Percentiles rank a stretch among this genome's conserved stretches.
phyloP scores from a whole-genome alignment of 441 rosid genomes.

The Erodium trifolium region DNA sequence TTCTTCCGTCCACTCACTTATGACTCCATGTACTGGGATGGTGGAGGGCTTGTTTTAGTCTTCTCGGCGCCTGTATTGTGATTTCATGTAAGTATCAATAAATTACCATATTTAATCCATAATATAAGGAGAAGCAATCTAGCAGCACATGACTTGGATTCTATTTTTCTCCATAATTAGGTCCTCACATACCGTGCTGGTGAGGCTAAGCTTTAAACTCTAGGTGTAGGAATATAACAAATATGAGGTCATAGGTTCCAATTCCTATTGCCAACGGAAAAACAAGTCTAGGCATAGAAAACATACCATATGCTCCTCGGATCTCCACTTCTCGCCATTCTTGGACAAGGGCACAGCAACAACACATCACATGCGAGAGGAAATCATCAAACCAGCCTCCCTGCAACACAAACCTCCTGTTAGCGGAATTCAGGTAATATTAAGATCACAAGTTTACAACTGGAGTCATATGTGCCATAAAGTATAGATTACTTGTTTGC shows the following conservation, averaged over 20 bases:
- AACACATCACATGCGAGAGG: slow-evolving; percentile 85
- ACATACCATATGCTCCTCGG: slow-evolving; percentile 65
- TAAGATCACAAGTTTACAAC: background rate
- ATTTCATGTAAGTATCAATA: background rate
- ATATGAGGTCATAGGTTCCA: no score
- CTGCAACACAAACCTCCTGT: slow-evolving; percentile 28
- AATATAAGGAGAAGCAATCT: background rate
- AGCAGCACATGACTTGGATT: background rate
- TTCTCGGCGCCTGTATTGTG: slow-evolving; percentile 50
- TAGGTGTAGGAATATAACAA: background rate
- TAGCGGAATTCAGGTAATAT: background rate
- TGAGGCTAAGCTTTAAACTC: background rate
- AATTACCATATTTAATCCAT: background rate
- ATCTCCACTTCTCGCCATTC: slow-evolving; percentile 92
- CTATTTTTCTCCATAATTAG: background rate
- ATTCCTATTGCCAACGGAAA: background rate
- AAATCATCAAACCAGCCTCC: slow-evolving; percentile 87
- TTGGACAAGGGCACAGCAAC: slow-evolving; percentile 96
- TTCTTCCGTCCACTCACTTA: slow-evolving; percentile 18
- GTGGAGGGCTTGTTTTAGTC: slow-evolving; percentile 71
- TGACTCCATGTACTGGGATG: slow-evolving; percentile 74
- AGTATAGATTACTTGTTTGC: background rate
- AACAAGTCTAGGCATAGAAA: background rate
- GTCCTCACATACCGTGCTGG: background rate
- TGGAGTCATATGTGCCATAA: background rate